These are phyloP conservation scores for Paraphaeosphaeria minitans DNA, from an alignment of 2,329 filamentous ascomycete species.

Conservation along the genomic window DNA sequence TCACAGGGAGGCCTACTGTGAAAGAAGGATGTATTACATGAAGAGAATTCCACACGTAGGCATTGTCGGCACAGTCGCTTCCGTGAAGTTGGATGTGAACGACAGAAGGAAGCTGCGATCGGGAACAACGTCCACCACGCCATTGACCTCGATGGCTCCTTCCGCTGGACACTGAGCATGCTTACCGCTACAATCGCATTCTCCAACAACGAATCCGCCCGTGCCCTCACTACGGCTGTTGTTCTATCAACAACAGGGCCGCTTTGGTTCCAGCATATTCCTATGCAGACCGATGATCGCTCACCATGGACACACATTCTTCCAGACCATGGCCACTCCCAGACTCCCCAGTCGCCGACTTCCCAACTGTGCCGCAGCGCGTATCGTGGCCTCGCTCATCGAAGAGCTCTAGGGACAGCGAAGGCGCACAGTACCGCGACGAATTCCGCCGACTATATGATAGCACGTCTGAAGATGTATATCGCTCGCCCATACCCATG, in stretches of 20 bases:
- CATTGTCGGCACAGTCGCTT: neutral
- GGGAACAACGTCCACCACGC: neutral
- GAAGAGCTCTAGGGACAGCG: conserved; percentile 41
- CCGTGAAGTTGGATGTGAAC: neutral
- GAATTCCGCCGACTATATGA: neutral
- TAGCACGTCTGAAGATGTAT: neutral
- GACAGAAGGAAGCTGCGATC: neutral
- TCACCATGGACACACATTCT: neutral
- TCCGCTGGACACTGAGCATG: neutral
- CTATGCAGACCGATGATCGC: neutral
- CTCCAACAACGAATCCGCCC: neutral
- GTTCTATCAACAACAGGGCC: neutral
- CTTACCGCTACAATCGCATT: neutral
- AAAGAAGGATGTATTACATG: neutral
- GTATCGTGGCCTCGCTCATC: neutral
- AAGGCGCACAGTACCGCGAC: conserved; percentile 26
- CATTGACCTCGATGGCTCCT: neutral
- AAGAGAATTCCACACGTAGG: neutral
- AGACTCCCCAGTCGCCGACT: neutral
- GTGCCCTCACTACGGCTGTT: neutral
- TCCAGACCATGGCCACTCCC: neutral
- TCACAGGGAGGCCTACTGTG: neutral
- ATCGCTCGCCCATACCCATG: neutral
- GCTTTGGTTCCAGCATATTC: neutral
- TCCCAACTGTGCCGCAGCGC: neutral